Base-by-base conservation (phyloP, 768 basidiomycete genomes). In the Mycena capillaripes region DNA sequence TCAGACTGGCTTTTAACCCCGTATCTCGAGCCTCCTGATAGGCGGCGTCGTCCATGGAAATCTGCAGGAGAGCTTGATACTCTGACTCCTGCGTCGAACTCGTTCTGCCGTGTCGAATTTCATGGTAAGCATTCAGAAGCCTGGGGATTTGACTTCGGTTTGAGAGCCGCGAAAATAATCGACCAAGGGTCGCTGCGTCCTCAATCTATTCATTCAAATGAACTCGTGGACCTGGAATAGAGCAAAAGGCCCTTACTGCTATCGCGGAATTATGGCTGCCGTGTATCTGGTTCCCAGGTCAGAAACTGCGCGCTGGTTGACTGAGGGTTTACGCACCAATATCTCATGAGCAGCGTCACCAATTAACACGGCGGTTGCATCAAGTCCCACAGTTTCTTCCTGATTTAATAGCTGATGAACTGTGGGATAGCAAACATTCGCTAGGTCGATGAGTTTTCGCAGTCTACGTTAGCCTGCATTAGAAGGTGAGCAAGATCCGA, bases 71-170 rank as follows among this genome's bases (percentile, higher is more conserved):
- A 19, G 56, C 27, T 4, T 60, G 52, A 30, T 71, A 65, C 48
- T 76, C 72, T 2, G 65, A 64, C 2, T 55, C 62, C 27, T 57
- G 48, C 11, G 60, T 56, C 4, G 42, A 42, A 1, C 36, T 62
- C 4, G 59, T 46, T 0, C 89, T 87, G 9, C 77, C 72, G 25
- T 84, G 81, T 4, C 89, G 85, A 25, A 90, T 82, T 6, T 80
- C 78, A 60, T 89, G 75, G 71, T 89, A 89, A 0, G 87, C 87
- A 8, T 79, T 78, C 19, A 90, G 79, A 12, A 90, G 81, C 7
- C 80, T 74, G 67, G n/a, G n/a, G 21, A 90, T 82, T 69, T 88
- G 89, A 0, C 79, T 62, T 25, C 72, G 78, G 27, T 81, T 77
- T 0, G 83, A 79, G 44, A 89, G 75, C 29, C 79, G 84, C 0